Conservation (phyloP, 108 stramenopile species). For the Skeletonema grethae region DNA sequence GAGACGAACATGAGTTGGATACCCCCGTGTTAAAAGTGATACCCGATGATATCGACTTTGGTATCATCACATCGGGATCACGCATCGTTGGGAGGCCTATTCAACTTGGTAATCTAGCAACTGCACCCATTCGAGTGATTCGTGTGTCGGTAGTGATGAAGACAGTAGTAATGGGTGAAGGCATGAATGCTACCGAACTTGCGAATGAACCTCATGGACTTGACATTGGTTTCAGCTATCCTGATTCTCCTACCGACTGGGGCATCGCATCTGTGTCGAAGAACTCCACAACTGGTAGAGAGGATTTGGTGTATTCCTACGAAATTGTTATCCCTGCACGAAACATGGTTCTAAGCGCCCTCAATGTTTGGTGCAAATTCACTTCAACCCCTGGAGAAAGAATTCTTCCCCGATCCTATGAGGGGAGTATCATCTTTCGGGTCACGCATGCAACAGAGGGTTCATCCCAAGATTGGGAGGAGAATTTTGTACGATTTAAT, state of each 20-base stretch:
- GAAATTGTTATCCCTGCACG: conserved; percentile 18
- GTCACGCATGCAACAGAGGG: background rate
- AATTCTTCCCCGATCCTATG: conserved; percentile 25
- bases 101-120: conserved; percentile 41
- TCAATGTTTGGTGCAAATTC: conserved; percentile 37
- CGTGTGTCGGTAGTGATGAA: conserved; percentile 39
- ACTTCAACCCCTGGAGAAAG: conserved; percentile 8
- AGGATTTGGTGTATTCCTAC: conserved; percentile 16
- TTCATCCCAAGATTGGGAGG: conserved; percentile 22
- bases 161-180: conserved; percentile 5
- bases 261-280: background rate
- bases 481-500: conserved; percentile 10
- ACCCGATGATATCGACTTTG: conserved; percentile 50
- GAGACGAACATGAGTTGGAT: background rate
- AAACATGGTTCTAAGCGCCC: conserved; percentile 12
- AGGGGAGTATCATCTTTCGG: conserved; percentile 34
- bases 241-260: background rate
- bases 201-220: conserved; percentile 18
- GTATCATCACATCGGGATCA: conserved; percentile 47
- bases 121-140: conserved; percentile 43
- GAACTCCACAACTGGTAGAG: conserved; percentile 19
- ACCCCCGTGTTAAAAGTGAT: conserved; percentile 31
- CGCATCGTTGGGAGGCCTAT: conserved; percentile 27
- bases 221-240: conserved; percentile 40
- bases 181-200: conserved; percentile 6